Evolutionary conservation across 208 protist genomes (phyloP), one percentile per base, ranked within the genome.

Genomic region (Balamuthia mandrillaris): DNA sequence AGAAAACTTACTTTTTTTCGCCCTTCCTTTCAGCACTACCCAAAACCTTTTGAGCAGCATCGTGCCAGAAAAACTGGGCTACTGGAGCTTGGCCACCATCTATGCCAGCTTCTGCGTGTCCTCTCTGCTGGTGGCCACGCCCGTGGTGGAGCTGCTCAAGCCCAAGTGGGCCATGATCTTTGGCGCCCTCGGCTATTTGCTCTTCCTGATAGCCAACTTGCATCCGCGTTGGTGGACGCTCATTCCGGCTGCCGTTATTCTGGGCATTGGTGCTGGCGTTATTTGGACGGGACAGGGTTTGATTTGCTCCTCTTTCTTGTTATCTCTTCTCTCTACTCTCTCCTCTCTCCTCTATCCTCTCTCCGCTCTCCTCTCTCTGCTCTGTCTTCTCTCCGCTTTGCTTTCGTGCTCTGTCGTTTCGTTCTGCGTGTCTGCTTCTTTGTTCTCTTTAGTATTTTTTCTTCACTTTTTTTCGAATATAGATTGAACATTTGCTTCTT

Each of bases 91-190:
- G 10, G 66, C 66, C 0, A 44, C 66, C 16, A 37, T 75, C 66
- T 75, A 75, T 33, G 66, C 66, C 42, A 54, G 42, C 27, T 75
- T 75, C 41, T 75, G 66, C 66, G 7, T 75, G n/a, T 75, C 66
- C n/a, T 75, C 66, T 12, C 66, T 75, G 14, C 52, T 75, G 14
- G 37, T 75, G 27, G 66, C 66, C 9, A 33, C 66, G 66, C 66
- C 66, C 39, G 66, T 75, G n/a, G 66, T 44, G 24, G 52, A 75
- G 7, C 16, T 75, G 35, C 66, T 75, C n/a, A 37, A 37, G 18
- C 66, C 66, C 5, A 37, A 44, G 3, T 75, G 45, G 29, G 66
- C 66, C 7, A 37, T 75, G 14, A 21, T 75, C 42, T n/a, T 75
- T 21, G 66, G 66, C 66, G 66, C 42, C 41, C 42, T 44, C 0